A percentile compares a stretch with the other conserved stretches of the same genome.
Conservation (phyloP, 129 eudicot species). For the Chrysanthemum lavandulifolium region DNA sequence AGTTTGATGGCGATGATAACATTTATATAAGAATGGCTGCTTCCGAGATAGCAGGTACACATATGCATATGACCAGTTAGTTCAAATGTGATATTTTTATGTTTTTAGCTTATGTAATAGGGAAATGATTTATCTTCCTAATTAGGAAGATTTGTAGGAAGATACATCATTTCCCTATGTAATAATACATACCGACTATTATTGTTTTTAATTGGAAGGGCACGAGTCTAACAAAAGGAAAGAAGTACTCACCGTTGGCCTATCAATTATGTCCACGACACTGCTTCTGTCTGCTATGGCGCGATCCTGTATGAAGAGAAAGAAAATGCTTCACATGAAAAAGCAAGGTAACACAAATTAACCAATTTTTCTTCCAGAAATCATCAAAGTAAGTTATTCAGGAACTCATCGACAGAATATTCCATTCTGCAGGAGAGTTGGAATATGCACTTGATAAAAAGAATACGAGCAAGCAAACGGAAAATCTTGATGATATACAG, state of each 20-base stretch:
- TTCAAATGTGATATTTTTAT: too few relatives aligned
- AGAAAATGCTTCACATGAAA: neutral
- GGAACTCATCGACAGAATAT: too few relatives aligned
- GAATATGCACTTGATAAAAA: neutral
- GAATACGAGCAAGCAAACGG: neutral
- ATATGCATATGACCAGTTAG: too few relatives aligned
- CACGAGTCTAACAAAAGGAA: neutral
- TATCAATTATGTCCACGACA: neutral
- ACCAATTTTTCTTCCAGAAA: too few relatives aligned
- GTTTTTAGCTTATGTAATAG: neutral
- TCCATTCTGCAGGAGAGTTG: too few relatives aligned
- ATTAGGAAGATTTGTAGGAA: too few relatives aligned
- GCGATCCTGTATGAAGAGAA: neutral
- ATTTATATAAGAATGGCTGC: conserved; percentile 30
- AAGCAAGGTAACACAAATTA: too few relatives aligned
- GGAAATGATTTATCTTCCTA: too few relatives aligned
- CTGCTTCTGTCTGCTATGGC: conserved; percentile 5
- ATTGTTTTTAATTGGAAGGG: neutral
- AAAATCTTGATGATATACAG: conserved; percentile 1
- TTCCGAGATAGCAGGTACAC: conserved; percentile 21
- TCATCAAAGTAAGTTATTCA: too few relatives aligned
- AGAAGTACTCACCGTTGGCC: neutral
- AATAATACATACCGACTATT: neutral
- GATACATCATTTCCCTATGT: too few relatives aligned
- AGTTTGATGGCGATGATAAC: conserved; percentile 12